Base-by-base conservation (phyloP, 1,284 basidiomycete genomes). In the Puccinia coronata region DNA sequence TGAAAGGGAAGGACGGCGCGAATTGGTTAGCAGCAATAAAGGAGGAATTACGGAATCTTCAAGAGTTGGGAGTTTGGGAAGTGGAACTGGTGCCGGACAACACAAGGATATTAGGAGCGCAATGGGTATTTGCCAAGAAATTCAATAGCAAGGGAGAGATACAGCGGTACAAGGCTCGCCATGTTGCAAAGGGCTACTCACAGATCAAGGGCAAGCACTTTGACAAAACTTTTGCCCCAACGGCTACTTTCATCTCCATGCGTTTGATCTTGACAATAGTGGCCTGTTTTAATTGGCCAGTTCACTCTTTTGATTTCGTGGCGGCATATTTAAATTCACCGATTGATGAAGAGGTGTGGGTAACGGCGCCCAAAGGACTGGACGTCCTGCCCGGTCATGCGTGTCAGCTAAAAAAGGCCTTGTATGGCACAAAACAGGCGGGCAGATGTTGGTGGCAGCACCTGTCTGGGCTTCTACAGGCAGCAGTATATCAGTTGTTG, bases 381-480 rank as follows among this genome's bases (percentile, higher is more conserved):
- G 23, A 28, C 8, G 34, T 53, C 4, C 49, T 16, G 9, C 3
- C 8, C 14, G 43, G 39, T 5, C 16, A 23, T 31, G 39, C 18
- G 6, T 53, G 34, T 36, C 1, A 43, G 34, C 28, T 53, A 20
- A 28, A 20, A 4, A 77, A 77, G 47, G 57, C 74, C 14, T 61
- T 77, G 18, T 77, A 67, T 23, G 59, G 74, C 9, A 77, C 74
- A 20, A 63, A 61, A 34, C 74, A 77, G 25, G 74, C 59, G 3
- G 61, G 39, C 1, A 9, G 59, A 5, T 77, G 74, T 23, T 77
- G 74, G 74, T 77, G 74, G 74, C 8, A 77, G 31, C 59, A 65
- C 31, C 28, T 75, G 20, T n/a, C 18, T 6, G 4, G 1, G 3
- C n/a, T 57, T 1, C 23, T 75, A 18, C 1, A 3, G 16, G 5